Conservation (phyloP, 208 protist genomes). For the Trypanosoma rangeli region DNA sequence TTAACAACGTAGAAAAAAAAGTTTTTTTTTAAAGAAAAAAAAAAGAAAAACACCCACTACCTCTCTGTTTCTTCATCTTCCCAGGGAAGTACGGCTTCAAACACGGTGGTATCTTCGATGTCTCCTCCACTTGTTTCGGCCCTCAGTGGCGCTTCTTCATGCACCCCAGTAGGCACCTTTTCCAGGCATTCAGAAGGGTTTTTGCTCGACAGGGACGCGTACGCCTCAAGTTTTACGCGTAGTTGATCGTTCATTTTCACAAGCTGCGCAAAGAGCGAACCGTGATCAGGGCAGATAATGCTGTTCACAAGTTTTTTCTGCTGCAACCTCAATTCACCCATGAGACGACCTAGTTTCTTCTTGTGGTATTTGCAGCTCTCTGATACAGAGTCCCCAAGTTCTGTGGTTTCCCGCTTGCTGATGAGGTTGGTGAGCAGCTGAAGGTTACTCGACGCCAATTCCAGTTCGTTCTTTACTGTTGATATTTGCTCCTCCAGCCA, state of each 20-base stretch:
- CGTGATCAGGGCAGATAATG: slow-evolving; percentile 32
- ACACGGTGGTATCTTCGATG: slow-evolving; percentile 26
- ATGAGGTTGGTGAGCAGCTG: slow-evolving; percentile 57
- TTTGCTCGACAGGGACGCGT: slow-evolving; percentile 12
- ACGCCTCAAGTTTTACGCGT: slow-evolving; percentile 25
- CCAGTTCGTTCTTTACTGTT: slow-evolving; percentile 39
- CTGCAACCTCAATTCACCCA: slow-evolving; percentile 34
- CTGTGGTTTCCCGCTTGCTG: slow-evolving; percentile 40
- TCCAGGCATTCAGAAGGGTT: slow-evolving; percentile 18
- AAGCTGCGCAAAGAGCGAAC: slow-evolving; percentile 31
- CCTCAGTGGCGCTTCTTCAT: not conserved
- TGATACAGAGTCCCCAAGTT: slow-evolving; percentile 52
- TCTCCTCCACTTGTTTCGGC: not conserved
- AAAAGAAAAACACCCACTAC: not conserved
- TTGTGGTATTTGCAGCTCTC: slow-evolving; percentile 81
- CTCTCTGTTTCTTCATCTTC: slow-evolving; percentile 26
- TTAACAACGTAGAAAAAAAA: slow-evolving; percentile 14
- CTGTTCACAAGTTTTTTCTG: slow-evolving; percentile 36
- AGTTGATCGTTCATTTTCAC: slow-evolving; percentile 36
- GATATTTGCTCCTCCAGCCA: slow-evolving; percentile 20
- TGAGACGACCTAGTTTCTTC: slow-evolving; percentile 48
- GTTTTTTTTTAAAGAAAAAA: slow-evolving; percentile 6
- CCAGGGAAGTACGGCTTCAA: slow-evolving; percentile 59
- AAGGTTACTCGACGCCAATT: slow-evolving; percentile 50
- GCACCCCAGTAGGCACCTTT: not conserved